A percentile compares a stretch with the other conserved stretches of the same genome.
These are phyloP conservation scores for Castanea mollissima DNA, from an alignment of 306 rosid genomes.

Conservation along the genomic window DNA sequence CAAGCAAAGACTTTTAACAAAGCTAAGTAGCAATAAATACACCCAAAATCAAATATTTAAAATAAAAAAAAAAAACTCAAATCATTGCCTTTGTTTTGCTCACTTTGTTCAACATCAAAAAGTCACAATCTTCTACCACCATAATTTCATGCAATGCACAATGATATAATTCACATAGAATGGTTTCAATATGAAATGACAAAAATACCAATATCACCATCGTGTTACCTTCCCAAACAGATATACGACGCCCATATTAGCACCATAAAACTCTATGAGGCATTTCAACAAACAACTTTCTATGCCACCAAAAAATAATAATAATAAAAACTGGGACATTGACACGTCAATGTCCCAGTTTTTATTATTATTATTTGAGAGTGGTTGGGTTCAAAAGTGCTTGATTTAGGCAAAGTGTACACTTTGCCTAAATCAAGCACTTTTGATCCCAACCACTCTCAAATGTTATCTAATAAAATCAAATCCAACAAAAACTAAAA, in stretches of 20 bases:
- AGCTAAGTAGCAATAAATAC: not conserved
- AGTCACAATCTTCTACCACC: not conserved
- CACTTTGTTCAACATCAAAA: not conserved
- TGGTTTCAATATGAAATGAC: not conserved
- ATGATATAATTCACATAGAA: not conserved
- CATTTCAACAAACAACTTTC: no score
- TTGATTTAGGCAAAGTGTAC: no score
- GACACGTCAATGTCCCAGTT: no score
- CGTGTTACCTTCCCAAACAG: conserved; percentile 86
- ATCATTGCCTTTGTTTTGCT: not conserved
- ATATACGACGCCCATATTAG: conserved; percentile 69
- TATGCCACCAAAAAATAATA: no score
- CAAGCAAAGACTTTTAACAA: not conserved
- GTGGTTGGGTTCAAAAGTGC: no score
- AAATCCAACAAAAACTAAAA: no score
- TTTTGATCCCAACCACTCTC: no score
- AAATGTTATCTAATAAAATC: no score
- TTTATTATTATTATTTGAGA: no score
- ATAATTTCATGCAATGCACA: not conserved
- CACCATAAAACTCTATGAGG: conserved; percentile 57
- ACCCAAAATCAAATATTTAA: no score
- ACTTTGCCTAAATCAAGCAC: no score
- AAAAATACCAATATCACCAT: not conserved
- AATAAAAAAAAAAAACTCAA: not conserved
- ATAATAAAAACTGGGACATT: no score